Conservation (phyloP, 2,329 filamentous ascomycete genomes). For the Scytalidium sp. region DNA sequence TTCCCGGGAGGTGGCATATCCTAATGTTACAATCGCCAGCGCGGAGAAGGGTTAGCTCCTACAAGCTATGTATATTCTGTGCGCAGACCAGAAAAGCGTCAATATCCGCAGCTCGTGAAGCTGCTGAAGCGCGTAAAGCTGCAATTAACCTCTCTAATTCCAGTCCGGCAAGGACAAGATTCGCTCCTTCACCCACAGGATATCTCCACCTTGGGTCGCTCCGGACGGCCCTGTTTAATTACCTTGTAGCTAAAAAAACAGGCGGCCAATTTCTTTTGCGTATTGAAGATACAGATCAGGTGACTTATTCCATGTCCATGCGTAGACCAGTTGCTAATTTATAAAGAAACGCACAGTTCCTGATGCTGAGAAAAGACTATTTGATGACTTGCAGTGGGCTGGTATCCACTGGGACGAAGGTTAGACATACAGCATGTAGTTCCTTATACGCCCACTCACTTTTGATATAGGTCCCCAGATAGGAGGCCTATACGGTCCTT, state of each 20-base stretch:
- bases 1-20: background rate
- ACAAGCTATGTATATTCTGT: slow-evolving; percentile 23
- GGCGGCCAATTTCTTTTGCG: slow-evolving; percentile 87
- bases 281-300: slow-evolving; percentile 94
- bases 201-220: slow-evolving; percentile 90
- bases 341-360: slow-evolving; percentile 74
- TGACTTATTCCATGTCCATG: slow-evolving; percentile 32
- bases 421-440: slow-evolving; percentile 26
- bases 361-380: slow-evolving; percentile 75
- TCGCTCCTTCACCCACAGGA: slow-evolving; percentile 93
- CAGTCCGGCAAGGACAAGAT: slow-evolving; percentile 71
- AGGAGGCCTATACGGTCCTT: slow-evolving; percentile 80
- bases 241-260: slow-evolving; percentile 82
- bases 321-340: slow-evolving; percentile 12
- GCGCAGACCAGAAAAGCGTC: slow-evolving; percentile 11
- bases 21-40: slow-evolving; percentile 12
- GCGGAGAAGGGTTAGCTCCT: slow-evolving; percentile 9
- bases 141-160: slow-evolving; percentile 20
- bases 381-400: slow-evolving; percentile 81
- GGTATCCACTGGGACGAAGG: slow-evolving; percentile 93
- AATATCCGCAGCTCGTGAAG: slow-evolving; percentile 7
- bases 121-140: slow-evolving; percentile 7
- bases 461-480: slow-evolving; percentile 64
- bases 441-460: slow-evolving; percentile 5
- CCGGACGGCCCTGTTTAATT: slow-evolving; percentile 93